A percentile compares a stretch with the other conserved stretches of the same genome.
Conservation (phyloP, 306 rosid genomes). For the Lotus japonicus region DNA sequence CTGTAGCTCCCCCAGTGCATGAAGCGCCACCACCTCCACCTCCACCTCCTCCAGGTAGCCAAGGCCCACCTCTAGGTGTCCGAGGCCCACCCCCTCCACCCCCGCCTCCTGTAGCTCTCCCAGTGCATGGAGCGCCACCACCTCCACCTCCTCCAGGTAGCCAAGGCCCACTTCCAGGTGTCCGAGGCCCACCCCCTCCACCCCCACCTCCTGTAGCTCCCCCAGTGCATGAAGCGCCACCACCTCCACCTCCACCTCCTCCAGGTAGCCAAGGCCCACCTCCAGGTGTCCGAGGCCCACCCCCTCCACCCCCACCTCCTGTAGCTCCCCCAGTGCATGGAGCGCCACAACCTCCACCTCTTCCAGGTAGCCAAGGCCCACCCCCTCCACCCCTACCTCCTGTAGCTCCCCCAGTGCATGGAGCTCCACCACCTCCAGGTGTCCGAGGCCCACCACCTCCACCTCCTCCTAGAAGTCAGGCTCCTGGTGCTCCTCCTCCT, state of each 20-base stretch:
- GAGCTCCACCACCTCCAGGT: slow-evolving; percentile 18
- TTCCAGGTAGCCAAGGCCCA: slow-evolving; percentile 7
- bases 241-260: slow-evolving; percentile 16
- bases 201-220: slow-evolving; percentile 12
- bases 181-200: slow-evolving; percentile 26
- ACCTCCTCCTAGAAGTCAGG: slow-evolving; percentile 35
- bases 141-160: no score
- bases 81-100: slow-evolving; percentile 40
- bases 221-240: background rate
- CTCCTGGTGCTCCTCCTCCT: background rate
- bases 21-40: slow-evolving; percentile 1
- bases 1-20: background rate
- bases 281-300: no score
- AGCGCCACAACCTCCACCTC: background rate
- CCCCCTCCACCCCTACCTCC: slow-evolving; percentile 64
- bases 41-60: background rate
- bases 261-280: background rate
- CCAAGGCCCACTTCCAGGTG: slow-evolving; percentile 2
- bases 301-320: slow-evolving; percentile 60
- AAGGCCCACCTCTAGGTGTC: slow-evolving; percentile 36
- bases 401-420: slow-evolving; percentile 43
- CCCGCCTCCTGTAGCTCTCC: slow-evolving; percentile 34
- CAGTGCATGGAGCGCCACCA: no score
- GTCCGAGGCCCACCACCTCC: slow-evolving; percentile 23
- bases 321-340: slow-evolving; percentile 21